phyloP scores from a whole-genome alignment of 768 basidiomycete genomes.

The Rhodotorula diobovata region DNA sequence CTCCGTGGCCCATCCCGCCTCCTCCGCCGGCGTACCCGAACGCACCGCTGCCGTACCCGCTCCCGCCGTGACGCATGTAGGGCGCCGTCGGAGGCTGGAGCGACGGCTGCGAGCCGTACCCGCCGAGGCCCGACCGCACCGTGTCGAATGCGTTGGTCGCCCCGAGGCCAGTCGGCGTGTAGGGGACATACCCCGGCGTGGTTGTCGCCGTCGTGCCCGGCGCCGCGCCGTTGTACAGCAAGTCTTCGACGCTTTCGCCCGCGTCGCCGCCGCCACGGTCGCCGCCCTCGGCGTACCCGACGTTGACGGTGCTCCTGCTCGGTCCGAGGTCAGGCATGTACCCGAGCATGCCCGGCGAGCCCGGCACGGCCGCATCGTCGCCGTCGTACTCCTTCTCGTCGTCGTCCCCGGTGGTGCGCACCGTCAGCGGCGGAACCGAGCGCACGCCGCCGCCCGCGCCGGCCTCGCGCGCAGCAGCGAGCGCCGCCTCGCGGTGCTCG shows the following conservation, averaged over 20 bases:
- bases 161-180: conserved; percentile 1
- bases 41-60: neutral
- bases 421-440: too few relatives aligned
- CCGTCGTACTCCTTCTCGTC: neutral
- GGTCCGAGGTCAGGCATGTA: conserved; percentile 22
- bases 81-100: conserved; percentile 26
- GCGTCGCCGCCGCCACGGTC: neutral
- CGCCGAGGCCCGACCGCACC: conserved; percentile 10
- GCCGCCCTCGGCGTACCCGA: conserved; percentile 16
- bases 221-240: conserved; percentile 19
- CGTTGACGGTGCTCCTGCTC: conserved; percentile 10
- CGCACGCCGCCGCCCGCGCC: too few relatives aligned
- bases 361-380: neutral
- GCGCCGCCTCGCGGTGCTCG: conserved; percentile 53
- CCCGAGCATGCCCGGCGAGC: conserved; percentile 8
- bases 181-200: conserved; percentile 23
- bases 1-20: neutral
- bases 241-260: conserved; percentile 35
- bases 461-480: neutral
- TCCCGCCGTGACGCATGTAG: conserved; percentile 29
- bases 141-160: conserved; percentile 29
- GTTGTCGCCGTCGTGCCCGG: conserved; percentile 1
- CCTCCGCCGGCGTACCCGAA: neutral
- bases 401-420: neutral
- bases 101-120: neutral